Base-by-base conservation (phyloP, 2,329 filamentous ascomycete genomes). In the Fusarium xyrophilum region DNA sequence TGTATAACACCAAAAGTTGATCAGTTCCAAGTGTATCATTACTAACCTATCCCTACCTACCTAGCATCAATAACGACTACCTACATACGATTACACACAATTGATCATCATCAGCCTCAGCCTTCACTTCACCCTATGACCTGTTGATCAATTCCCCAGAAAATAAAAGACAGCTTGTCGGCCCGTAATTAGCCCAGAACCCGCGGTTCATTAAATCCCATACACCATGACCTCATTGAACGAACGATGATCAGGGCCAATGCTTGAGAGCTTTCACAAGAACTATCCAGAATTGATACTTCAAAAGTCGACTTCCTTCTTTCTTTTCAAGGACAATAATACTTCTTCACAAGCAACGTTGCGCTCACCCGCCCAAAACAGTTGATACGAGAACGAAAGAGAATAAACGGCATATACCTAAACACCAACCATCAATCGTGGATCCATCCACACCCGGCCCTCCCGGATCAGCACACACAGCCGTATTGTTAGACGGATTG, bases 201-300 rank as follows among this genome's bases (percentile, higher is more conserved):
- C 51, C 58, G 62, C 50, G 54, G 44, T 70, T 53, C 35, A 56
- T 50, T 68, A 46, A 35, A 54, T 65, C 44, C 44, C 53, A 44
- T 56, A 55, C 46, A 65, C 56, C 59, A 73, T 73, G 71, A 73
- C 71, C 71, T 73, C 71, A 73, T 73, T 56, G 60, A 53, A 27
- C 35, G 39, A 56, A 43, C 40, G 33, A 47, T 32, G 47, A 58
- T 55, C 59, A 23, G 52, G 42, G 57, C 54, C 53, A 56, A 47
- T 68, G 47, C 54, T 51, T 60, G 36, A 28, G 50, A 52, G 38
- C 47, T 57, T 57, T 52, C 36, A 39, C 35, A 21, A 53, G 30
- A 51, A 50, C 27, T 35, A 54, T 62, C 25, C 27, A 30, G 44
- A 43, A 43, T 32, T 17, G 36, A 42, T 38, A 19, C 25, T 33